Percentiles rank a stretch among this genome's conserved stretches.
These are phyloP conservation scores for Erysimum pusillum DNA, from an alignment of 441 rosid species.

Conservation along the genomic window DNA sequence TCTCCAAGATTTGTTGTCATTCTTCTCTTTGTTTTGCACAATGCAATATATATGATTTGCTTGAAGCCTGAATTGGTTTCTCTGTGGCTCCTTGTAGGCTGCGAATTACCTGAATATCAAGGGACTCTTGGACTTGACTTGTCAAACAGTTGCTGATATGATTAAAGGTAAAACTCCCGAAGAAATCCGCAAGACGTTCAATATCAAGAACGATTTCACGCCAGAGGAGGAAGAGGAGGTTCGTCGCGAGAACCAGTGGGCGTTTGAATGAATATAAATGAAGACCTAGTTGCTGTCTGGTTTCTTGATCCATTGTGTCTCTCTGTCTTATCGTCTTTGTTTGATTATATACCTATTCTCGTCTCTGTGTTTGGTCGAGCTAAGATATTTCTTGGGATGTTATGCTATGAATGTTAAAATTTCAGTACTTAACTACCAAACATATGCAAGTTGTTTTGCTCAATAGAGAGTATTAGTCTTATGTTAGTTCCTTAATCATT, in stretches of 20 bases:
- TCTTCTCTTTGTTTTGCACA: not conserved
- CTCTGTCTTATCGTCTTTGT: not conserved
- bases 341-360: conserved; percentile 18
- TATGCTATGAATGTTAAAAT: conserved; percentile 19
- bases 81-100: conserved; percentile 42
- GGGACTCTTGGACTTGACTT: conserved; percentile 59
- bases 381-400: conserved; percentile 4
- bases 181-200: conserved; percentile 57
- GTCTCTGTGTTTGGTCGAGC: conserved; percentile 8
- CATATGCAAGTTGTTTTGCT: not conserved
- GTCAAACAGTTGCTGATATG: conserved; percentile 66
- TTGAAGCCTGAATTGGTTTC: not conserved
- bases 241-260: conserved; percentile 66
- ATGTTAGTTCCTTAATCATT: not conserved
- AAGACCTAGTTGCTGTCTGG: conserved; percentile 13
- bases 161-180: conserved; percentile 59
- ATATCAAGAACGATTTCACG: conserved; percentile 55
- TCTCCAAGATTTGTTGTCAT: not conserved
- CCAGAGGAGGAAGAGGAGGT: conserved; percentile 61
- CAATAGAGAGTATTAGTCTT: not conserved
- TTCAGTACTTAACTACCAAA: conserved; percentile 3
- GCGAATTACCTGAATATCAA: conserved; percentile 62
- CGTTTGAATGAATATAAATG: conserved; percentile 47
- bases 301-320: conserved; percentile 1
- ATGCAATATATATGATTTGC: not conserved